Base-by-base conservation (phyloP, 495 filamentous ascomycete species). In the Choiromyces venosus region DNA sequence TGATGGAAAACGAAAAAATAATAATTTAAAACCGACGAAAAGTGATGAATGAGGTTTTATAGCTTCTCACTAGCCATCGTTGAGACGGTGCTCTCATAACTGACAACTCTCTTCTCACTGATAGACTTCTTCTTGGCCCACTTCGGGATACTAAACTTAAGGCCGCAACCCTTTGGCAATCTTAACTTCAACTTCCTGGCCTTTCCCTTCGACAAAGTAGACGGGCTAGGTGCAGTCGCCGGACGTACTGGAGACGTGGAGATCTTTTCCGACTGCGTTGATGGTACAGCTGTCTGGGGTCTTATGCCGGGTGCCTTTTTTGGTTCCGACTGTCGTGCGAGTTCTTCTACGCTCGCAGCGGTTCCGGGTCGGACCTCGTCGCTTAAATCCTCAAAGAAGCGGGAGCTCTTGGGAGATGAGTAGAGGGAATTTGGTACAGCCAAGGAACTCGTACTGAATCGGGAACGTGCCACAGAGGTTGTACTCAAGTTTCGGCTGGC, bases 381-480 rank as follows among this genome's bases (percentile, higher is more conserved):
- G 61, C 42, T 38, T 35, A 73, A 56, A 1, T 77, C 75, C 64
- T 77, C 70, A 14, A 77, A 77, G 65, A 77, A 73, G 19, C 75
- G 69, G 35, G 75, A 77, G n/a, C 75, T 76, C 37, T 74, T 36
- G 9, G 69, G 66, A 0, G 75, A 76, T 42, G 75, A 77, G 16
- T 61, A 61, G 25, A 61, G 52, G 25, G 52, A 61, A 14, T 61
- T 61, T 16, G 52, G 52, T 12, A 18, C 52, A 29, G 2, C 25
- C 12, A 61, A n/a, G 25, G 52, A 61, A 25, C 52, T 61, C 52
- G 52, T 61, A 29, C 52, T 61, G 52, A 61, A 33, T 33, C 52
- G 52, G 25, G 52, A 29, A 18, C 52, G 52, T 29, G 52, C 25
- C 25, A 61, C 52, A n/a, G 52, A 61, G 25, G 52, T 61, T 33